A percentile compares a stretch with the other conserved stretches of the same genome.
These are phyloP conservation scores for Phytopythium aichiense DNA, from an alignment of 352 stramenopile species.

Conservation along the genomic window DNA sequence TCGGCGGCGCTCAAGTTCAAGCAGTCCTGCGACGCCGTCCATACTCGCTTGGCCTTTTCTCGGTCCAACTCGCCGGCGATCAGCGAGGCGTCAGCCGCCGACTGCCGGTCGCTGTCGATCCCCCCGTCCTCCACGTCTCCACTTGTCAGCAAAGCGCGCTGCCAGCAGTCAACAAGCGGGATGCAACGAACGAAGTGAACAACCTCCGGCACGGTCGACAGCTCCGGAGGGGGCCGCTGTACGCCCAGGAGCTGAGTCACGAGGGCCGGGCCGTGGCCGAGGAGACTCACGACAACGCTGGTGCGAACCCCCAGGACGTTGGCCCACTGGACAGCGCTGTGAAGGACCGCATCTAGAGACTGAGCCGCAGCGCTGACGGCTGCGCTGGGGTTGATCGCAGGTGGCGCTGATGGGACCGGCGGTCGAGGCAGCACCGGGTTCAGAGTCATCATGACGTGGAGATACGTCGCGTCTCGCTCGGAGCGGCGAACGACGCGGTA, in stretches of 20 bases:
- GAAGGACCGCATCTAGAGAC: background rate
- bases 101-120: background rate
- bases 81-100: background rate
- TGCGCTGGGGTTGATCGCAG: background rate
- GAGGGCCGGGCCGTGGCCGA: constrained; percentile 63
- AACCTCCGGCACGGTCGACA: constrained; percentile 25
- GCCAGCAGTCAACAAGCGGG: constrained; percentile 90
- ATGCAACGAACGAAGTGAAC: constrained; percentile 91
- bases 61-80: background rate
- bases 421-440: constrained; percentile 65
- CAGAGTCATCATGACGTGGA: constrained; percentile 87
- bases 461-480: constrained; percentile 67
- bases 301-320: background rate
- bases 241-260: constrained; percentile 66
- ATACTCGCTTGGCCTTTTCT: constrained; percentile 50
- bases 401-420: background rate
- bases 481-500: constrained; percentile 26
- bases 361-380: constrained; percentile 8
- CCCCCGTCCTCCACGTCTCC: background rate
- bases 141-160: background rate
- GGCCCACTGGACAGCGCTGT: background rate
- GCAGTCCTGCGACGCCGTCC: constrained; percentile 89
- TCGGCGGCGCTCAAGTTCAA: constrained; percentile 87
- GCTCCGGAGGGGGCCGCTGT: constrained; percentile 57
- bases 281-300: constrained; percentile 72